A percentile compares a stretch with the other conserved stretches of the same genome.
phyloP scores from a whole-genome alignment of 257 asterid species.

The Salvia rosmarinus region DNA sequence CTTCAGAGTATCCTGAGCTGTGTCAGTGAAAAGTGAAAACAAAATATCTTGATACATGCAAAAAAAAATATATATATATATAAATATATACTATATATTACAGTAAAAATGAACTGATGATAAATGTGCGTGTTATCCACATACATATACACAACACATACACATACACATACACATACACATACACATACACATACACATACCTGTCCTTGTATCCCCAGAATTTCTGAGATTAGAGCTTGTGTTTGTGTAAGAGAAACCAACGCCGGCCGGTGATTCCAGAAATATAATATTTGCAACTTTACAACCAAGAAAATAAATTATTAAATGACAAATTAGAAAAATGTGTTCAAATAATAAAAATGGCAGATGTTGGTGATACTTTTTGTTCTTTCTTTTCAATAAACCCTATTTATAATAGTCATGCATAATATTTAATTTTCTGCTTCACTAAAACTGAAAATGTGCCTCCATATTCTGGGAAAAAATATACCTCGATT shows the following conservation, averaged over 20 bases:
- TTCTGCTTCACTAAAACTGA: not conserved
- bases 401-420: not conserved
- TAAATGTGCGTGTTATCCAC: no score
- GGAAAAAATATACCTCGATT: slow-evolving; percentile 55
- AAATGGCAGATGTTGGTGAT: not conserved
- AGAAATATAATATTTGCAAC: slow-evolving; percentile 82
- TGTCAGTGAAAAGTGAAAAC: not conserved
- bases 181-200: not conserved
- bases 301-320: slow-evolving; percentile 23
- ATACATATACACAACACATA: no score
- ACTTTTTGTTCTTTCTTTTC: not conserved
- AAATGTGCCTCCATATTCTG: no score
- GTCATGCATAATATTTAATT: not conserved
- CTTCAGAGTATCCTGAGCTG: slow-evolving; percentile 78
- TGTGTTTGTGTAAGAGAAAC: slow-evolving; percentile 84
- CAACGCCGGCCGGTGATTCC: slow-evolving; percentile 97
- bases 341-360: not conserved
- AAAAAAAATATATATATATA: no score
- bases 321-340: not conserved
- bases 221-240: slow-evolving; percentile 69
- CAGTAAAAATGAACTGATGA: no score
- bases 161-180: no score
- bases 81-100: no score
- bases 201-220: slow-evolving; percentile 89
- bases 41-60: not conserved